phyloP scores from a whole-genome alignment of 2,329 filamentous ascomycete species.

The Penicillium olsonii region DNA sequence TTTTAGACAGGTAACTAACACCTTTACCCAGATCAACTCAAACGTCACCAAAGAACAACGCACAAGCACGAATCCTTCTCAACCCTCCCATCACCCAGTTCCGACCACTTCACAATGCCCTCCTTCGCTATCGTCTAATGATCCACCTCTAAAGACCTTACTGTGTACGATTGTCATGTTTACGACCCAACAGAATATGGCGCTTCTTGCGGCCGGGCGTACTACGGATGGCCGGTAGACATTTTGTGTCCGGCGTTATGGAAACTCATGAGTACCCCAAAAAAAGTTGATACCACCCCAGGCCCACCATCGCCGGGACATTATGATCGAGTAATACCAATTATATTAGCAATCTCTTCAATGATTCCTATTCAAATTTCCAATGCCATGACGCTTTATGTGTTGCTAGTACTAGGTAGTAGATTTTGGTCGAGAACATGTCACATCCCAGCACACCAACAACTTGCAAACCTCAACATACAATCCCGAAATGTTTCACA shows the following conservation, averaged over 20 bases:
- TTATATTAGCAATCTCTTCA: neutral
- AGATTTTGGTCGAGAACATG: no score
- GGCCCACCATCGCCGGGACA: neutral
- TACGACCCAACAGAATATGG: slow-evolving; percentile 6
- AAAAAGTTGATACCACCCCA: slow-evolving; percentile 7
- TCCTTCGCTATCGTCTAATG: slow-evolving; percentile 18
- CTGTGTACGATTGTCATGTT: slow-evolving; percentile 10
- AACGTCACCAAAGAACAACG: slow-evolving; percentile 42
- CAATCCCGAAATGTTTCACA: no score
- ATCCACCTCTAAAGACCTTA: slow-evolving; percentile 1
- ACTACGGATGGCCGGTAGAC: slow-evolving; percentile 1
- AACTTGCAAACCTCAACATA: no score
- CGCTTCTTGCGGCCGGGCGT: slow-evolving; percentile 10
- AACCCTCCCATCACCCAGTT: slow-evolving; percentile 24
- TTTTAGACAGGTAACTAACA: neutral
- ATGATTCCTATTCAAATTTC: no score
- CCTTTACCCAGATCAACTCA: slow-evolving; percentile 38
- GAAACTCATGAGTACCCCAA: neutral
- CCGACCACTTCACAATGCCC: slow-evolving; percentile 25
- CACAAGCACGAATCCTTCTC: slow-evolving; percentile 32
- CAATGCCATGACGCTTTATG: no score
- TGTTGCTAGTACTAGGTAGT: no score
- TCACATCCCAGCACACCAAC: no score
- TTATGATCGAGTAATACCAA: neutral
- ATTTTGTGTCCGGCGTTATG: slow-evolving; percentile 8